phyloP scores from a whole-genome alignment of 108 stramenopile species.

The Cyclotella choctawhatcheeana region DNA sequence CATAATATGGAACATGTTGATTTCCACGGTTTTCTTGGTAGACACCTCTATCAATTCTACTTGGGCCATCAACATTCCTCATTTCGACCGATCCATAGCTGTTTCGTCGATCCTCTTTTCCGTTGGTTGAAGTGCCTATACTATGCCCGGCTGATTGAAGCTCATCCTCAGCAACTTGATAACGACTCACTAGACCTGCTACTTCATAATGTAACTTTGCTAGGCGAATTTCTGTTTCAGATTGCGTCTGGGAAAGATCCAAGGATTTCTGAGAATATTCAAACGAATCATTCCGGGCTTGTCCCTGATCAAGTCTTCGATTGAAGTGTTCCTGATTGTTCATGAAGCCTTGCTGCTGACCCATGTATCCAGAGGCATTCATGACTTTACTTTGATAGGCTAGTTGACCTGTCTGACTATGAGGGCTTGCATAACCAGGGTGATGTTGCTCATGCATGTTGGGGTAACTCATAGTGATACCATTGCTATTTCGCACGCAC shows the following conservation, averaged over 20 bases:
- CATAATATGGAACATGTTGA: not conserved
- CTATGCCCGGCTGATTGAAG: slow-evolving; percentile 15
- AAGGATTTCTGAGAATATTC: slow-evolving; percentile 1
- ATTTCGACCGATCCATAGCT: not conserved
- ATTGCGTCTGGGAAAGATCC: not conserved
- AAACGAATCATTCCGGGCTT: not conserved
- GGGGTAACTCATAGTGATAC: not conserved
- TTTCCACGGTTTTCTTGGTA: not conserved
- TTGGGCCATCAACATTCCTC: too few relatives aligned
- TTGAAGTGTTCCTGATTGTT: not conserved
- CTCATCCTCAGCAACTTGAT: slow-evolving; percentile 19
- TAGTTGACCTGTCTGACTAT: not conserved
- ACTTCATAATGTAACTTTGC: not conserved
- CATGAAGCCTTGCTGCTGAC: not conserved
- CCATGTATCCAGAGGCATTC: slow-evolving; percentile 1
- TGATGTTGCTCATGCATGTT: not conserved
- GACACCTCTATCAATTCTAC: too few relatives aligned
- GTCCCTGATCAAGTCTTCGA: not conserved
- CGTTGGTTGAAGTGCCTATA: slow-evolving; percentile 1
- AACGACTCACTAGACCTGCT: slow-evolving; percentile 6
- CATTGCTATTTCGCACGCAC: not conserved
- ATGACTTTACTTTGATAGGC: slow-evolving; percentile 4
- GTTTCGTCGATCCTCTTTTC: not conserved
- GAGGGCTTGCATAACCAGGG: not conserved
- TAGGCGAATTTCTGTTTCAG: slow-evolving; percentile 10